phyloP scores from a whole-genome alignment of 2,329 filamentous ascomycete genomes.

The Nothomitra cinnamomea region DNA sequence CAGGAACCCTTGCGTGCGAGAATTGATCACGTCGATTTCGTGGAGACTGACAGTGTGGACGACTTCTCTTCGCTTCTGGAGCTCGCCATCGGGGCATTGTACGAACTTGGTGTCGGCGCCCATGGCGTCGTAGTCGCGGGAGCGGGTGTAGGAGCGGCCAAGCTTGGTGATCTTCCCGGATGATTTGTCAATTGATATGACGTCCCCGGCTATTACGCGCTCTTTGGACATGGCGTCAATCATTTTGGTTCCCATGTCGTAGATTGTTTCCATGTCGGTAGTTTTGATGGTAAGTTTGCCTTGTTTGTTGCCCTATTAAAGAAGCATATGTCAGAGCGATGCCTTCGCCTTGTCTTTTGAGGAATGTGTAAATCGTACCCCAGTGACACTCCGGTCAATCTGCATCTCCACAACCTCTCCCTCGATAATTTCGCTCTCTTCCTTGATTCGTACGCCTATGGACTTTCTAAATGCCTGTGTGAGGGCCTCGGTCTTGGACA shows the following conservation, averaged over 20 bases:
- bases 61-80: slow-evolving; percentile 93
- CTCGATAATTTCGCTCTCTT: slow-evolving; percentile 98
- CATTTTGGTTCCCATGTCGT: slow-evolving; percentile 99
- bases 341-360: too few relatives aligned
- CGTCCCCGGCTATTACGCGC: slow-evolving; percentile 95
- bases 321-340: neutral
- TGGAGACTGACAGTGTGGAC: slow-evolving; percentile 93
- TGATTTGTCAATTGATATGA: slow-evolving; percentile 96
- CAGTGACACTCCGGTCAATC: slow-evolving; percentile 91
- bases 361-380: slow-evolving; percentile 30
- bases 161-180: slow-evolving; percentile 97
- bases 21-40: slow-evolving; percentile 99
- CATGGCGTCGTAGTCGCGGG: slow-evolving; percentile 97
- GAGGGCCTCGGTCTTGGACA: slow-evolving; percentile 97
- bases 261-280: slow-evolving; percentile 98
- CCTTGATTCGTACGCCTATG: slow-evolving; percentile 94
- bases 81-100: slow-evolving; percentile 90
- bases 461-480: slow-evolving; percentile 98
- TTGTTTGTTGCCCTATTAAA: slow-evolving; percentile 65
- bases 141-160: slow-evolving; percentile 83
- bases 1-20: slow-evolving; percentile 91
- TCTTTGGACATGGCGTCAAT: slow-evolving; percentile 99
- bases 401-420: slow-evolving; percentile 98
- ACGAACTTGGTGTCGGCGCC: slow-evolving; percentile 96
- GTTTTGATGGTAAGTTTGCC: slow-evolving; percentile 99